Percentiles rank a stretch among this genome's conserved stretches.
phyloP scores from a whole-genome alignment of 1,284 basidiomycete genomes.

The Puccinia coronata region DNA sequence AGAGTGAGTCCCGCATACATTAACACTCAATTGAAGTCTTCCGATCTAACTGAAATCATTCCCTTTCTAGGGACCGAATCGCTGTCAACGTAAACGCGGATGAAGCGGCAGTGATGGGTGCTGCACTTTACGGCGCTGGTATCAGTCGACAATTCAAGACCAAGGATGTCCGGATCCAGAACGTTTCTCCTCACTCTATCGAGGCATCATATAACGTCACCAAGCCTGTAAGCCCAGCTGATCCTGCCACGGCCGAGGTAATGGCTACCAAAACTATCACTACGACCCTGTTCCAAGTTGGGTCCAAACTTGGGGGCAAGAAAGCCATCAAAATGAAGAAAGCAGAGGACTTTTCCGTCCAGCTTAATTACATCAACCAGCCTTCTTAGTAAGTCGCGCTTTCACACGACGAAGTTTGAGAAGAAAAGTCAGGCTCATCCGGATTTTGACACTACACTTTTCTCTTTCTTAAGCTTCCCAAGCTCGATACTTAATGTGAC shows the following conservation, averaged over 20 bases:
- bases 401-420: neutral
- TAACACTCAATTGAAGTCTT: neutral
- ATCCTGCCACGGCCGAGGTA: constrained; percentile 47
- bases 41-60: constrained; percentile 8
- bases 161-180: constrained; percentile 83
- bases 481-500: constrained; percentile 67
- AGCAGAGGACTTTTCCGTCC: constrained; percentile 73
- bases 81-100: constrained; percentile 95
- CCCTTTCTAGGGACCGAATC: constrained; percentile 68
- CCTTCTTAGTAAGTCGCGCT: constrained; percentile 64
- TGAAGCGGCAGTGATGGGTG: constrained; percentile 87
- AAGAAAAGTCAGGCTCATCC: constrained; percentile 35
- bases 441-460: constrained; percentile 25
- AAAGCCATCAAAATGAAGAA: constrained; percentile 73
- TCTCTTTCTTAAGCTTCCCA: constrained; percentile 36
- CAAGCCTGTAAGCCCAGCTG: constrained; percentile 52
- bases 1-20: constrained; percentile 63
- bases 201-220: constrained; percentile 69
- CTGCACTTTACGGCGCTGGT: constrained; percentile 86
- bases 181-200: constrained; percentile 72
- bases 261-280: constrained; percentile 67
- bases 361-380: constrained; percentile 63
- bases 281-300: constrained; percentile 72
- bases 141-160: constrained; percentile 91
- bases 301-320: constrained; percentile 73